Base-by-base conservation (phyloP, 176 grass and related monocot genomes). In the Oryza australiensis region DNA sequence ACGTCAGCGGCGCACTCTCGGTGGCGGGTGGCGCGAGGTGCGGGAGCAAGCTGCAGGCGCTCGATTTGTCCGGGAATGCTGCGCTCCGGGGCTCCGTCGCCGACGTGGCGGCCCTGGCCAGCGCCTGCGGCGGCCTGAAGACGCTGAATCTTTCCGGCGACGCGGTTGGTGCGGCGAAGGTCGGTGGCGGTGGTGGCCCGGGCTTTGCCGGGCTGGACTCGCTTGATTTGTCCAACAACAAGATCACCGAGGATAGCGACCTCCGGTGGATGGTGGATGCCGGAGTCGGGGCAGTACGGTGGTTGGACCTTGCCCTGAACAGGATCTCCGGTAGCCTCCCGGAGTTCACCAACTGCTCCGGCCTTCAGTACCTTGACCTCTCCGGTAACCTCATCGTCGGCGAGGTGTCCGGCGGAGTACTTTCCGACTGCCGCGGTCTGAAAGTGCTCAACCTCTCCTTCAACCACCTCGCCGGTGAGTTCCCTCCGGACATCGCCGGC, bases 31-130 rank as follows among this genome's bases (percentile, higher is more conserved):
- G 43, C 20, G 62, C 26, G 24, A 68, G 59, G 66, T 97, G 94
- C 71, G 79, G 84, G 5, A 20, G 13, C 22, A 83, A 65, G 88
- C 84, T 98, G 24, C 28, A 71, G 24, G 28, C 67, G 83, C 86
- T 98, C 23, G 95, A 98, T 80, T 84, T 98, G 62, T 98, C 95
- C 32, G 79, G 82, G 33, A 98, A 98, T 86, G 87, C n/a, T 16
- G 79, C 35, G 28, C 86, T 98, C 48, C 88, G 53, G 24, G 95
- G 88, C 53, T 98, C 95, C 34, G 83, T 98, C 30, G 55, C 88
- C 27, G 90, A 98, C 81, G 92, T 88, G 0, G 68, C 65, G 2
- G 77, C 92, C n/a, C 70, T 98, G 11, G 84, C 84, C 18, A 66
- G 66, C 5, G 70, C 86, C 26, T 98, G 92, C 70, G 32, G 20